Conservation (phyloP, 2,329 filamentous ascomycete genomes). For the Talaromyces pinophilus region DNA sequence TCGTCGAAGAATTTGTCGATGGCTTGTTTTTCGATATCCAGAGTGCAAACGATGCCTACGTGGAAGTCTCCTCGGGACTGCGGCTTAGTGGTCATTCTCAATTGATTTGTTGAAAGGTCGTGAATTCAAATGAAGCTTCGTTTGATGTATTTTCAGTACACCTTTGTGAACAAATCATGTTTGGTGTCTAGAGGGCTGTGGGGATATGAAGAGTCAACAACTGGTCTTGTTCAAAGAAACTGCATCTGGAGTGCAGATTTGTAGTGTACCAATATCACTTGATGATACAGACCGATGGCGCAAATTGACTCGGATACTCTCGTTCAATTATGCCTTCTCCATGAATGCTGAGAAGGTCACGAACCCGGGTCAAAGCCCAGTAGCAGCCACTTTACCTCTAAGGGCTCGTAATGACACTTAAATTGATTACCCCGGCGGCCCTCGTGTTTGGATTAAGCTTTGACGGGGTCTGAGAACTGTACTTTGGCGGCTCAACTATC, state of each 20-base stretch:
- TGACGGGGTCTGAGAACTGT: neutral
- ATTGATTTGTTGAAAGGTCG: neutral
- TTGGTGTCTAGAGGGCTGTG: neutral
- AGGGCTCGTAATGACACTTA: neutral
- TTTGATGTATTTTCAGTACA: neutral
- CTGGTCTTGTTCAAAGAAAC: no score
- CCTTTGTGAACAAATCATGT: neutral
- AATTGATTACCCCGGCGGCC: neutral
- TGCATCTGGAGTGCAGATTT: neutral
- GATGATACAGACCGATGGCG: neutral
- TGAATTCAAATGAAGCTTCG: no score
- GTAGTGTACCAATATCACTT: neutral
- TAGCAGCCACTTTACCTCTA: neutral
- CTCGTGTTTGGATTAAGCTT: neutral
- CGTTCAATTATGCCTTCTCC: neutral
- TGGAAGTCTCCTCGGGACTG: slow-evolving; percentile 19
- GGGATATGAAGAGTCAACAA: neutral
- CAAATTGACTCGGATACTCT: neutral
- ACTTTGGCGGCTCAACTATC: slow-evolving; percentile 3
- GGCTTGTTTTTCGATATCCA: slow-evolving; percentile 17
- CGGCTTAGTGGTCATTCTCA: neutral
- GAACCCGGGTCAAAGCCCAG: neutral
- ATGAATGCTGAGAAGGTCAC: neutral
- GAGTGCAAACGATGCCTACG: slow-evolving; percentile 13
- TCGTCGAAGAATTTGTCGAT: slow-evolving; percentile 17